phyloP scores from a whole-genome alignment of 805 yeast genomes.

The Metschnikowia anglica region DNA sequence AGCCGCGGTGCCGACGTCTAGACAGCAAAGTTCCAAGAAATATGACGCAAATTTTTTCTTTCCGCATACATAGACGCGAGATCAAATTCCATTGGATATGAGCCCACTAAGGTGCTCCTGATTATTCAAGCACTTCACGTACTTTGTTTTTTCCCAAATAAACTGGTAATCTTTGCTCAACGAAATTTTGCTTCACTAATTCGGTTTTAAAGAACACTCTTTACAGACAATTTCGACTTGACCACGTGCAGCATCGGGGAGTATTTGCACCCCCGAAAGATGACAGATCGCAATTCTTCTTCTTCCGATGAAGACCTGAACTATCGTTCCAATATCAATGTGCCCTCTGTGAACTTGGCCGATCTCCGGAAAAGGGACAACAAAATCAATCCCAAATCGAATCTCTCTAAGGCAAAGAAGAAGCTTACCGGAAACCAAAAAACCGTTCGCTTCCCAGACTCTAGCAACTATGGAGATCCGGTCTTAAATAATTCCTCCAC shows the following conservation, averaged over 20 bases:
- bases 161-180: too few relatives aligned
- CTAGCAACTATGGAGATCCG: slow-evolving; percentile 26
- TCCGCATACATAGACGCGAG: slow-evolving; percentile 9
- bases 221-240: background rate
- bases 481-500: slow-evolving; percentile 27
- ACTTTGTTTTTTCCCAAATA: background rate
- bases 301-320: slow-evolving; percentile 35
- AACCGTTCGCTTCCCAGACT: slow-evolving; percentile 33
- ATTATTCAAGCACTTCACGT: background rate
- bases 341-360: slow-evolving; percentile 34
- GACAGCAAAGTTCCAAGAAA: slow-evolving; percentile 4
- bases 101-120: background rate
- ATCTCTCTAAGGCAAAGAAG: slow-evolving; percentile 24
- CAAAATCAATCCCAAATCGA: slow-evolving; percentile 16
- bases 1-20: slow-evolving; percentile 2
- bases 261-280: background rate
- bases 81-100: slow-evolving; percentile 1
- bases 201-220: too few relatives aligned
- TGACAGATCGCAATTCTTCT: slow-evolving; percentile 7
- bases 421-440: slow-evolving; percentile 22
- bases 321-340: slow-evolving; percentile 28
- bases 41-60: slow-evolving; percentile 6
- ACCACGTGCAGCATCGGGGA: background rate
- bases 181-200: too few relatives aligned
- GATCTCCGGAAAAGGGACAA: slow-evolving; percentile 22